Percentiles rank a stretch among this genome's conserved stretches.
Evolutionary conservation across 805 yeast genomes (phyloP).

Genomic region (Candida berthetii): DNA sequence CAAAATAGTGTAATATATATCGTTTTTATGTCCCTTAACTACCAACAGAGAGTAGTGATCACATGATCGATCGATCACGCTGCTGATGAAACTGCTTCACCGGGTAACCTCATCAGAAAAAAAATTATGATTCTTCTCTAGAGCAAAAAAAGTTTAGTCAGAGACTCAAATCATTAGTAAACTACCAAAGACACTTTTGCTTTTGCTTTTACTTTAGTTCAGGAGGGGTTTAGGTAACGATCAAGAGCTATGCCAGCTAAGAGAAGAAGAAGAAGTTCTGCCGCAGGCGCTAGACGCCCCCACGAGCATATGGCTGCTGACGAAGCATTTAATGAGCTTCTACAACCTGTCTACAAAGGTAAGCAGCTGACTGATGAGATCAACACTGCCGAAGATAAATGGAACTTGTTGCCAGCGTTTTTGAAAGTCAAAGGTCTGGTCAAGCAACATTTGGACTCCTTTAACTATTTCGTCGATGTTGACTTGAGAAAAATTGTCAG

Average conservation of each 20-base stretch:
- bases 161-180: too few species aligned
- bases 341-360: conserved; percentile 82
- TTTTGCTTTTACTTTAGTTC: too few species aligned
- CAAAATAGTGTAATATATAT: too few species aligned
- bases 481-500: conserved; percentile 88
- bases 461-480: conserved; percentile 89
- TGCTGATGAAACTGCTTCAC: too few species aligned
- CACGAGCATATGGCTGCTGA: conserved; percentile 28
- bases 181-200: too few species aligned
- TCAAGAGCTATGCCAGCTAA: conserved; percentile 17
- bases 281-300: conserved; percentile 6
- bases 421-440: conserved; percentile 93
- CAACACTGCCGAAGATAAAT: conserved; percentile 89
- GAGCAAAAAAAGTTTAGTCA: too few species aligned
- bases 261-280: conserved; percentile 15
- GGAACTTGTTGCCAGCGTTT: conserved; percentile 96
- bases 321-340: conserved; percentile 67
- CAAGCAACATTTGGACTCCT: conserved; percentile 97
- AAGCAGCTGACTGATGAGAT: conserved; percentile 82
- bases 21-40: too few species aligned
- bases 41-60: too few species aligned
- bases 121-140: too few species aligned
- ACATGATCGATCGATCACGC: too few species aligned
- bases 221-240: too few species aligned
- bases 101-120: conserved; percentile 11